These are phyloP conservation scores for Centrapalus pauciflorus DNA, from an alignment of 129 eudicot species.

Conservation along the genomic window DNA sequence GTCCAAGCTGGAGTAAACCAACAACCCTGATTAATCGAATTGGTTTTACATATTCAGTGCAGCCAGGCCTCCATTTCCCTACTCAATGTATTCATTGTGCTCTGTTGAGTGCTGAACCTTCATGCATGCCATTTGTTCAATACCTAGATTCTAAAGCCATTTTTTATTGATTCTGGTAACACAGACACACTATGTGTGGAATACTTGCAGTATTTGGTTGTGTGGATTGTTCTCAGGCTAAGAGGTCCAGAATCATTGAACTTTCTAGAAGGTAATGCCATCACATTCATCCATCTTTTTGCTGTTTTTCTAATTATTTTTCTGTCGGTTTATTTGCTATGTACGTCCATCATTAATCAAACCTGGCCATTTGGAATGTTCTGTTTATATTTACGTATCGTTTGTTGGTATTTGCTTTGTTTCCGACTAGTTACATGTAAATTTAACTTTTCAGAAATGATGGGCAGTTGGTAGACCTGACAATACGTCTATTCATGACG, in stretches of 20 bases:
- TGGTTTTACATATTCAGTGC: constrained; percentile 10
- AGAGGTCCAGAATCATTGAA: constrained; percentile 74
- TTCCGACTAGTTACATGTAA: neutral
- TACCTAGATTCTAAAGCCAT: constrained; percentile 3
- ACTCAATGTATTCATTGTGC: neutral
- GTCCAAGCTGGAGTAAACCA: neutral
- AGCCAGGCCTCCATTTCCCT: constrained; percentile 3
- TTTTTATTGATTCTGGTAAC: neutral
- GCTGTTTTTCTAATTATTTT: neutral
- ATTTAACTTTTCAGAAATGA: neutral
- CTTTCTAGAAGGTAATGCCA: constrained; percentile 68
- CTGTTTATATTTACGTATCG: neutral
- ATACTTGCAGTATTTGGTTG: constrained; percentile 90
- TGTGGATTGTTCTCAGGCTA: constrained; percentile 71
- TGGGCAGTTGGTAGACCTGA: too few species aligned
- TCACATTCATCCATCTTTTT: neutral
- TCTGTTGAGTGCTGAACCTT: too few species aligned
- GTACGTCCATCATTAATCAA: neutral
- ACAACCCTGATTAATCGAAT: constrained; percentile 22
- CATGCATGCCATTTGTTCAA: constrained; percentile 4
- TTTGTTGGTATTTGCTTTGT: neutral
- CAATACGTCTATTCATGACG: too few species aligned
- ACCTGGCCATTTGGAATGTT: neutral
- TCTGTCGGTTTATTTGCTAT: too few species aligned
- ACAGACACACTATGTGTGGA: constrained; percentile 63